Evolutionary conservation across 139 green algal species (phyloP).

Genomic region (Tetraselmis chui): DNA sequence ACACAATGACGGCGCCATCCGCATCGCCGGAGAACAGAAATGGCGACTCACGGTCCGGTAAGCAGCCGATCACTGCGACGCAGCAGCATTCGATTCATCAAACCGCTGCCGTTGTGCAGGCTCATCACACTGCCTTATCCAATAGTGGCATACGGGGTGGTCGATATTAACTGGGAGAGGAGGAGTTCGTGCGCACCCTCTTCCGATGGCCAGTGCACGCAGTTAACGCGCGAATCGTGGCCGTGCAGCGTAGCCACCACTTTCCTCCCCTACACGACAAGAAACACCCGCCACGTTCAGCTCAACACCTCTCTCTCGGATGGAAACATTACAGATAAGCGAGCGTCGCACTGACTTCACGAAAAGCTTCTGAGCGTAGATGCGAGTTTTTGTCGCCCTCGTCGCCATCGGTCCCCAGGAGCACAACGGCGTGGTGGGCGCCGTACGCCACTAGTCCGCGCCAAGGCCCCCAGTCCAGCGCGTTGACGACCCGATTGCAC

Average conservation of each 20-base stretch:
- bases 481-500: constrained; percentile 54
- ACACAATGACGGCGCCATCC: not conserved
- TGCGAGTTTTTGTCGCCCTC: too few species aligned
- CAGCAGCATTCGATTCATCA: not conserved
- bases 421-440: constrained; percentile 43
- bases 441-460: constrained; percentile 63
- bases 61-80: not conserved
- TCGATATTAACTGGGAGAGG: too few species aligned
- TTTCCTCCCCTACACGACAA: constrained; percentile 30
- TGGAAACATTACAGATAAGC: too few species aligned
- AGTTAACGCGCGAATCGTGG: constrained; percentile 66
- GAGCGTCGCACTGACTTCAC: too few species aligned
- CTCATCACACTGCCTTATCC: too few species aligned
- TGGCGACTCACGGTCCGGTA: not conserved
- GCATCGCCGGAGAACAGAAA: not conserved
- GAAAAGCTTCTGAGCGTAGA: too few species aligned
- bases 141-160: too few species aligned
- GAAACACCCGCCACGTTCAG: not conserved
- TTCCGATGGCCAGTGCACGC: constrained; percentile 56
- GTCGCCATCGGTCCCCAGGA: constrained; percentile 18
- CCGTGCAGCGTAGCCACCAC: constrained; percentile 57
- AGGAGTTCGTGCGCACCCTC: too few species aligned
- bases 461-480: constrained; percentile 43
- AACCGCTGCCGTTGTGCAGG: too few species aligned
- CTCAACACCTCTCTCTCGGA: too few species aligned